phyloP scores from a whole-genome alignment of 1,139 yeast genomes.

The Kurtzmaniella natalensis region DNA sequence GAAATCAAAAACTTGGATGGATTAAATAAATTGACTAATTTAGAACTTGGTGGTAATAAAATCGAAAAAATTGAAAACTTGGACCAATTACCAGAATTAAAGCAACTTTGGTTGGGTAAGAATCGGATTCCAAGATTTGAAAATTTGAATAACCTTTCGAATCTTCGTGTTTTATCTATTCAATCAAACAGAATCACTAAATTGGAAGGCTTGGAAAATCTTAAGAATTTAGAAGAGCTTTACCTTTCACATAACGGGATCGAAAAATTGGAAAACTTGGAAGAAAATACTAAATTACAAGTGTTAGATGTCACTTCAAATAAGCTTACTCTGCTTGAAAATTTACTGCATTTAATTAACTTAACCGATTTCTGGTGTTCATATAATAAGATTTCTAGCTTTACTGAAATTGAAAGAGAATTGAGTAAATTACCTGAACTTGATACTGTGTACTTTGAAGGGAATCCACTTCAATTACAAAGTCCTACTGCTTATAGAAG shows the following conservation, averaged over 20 bases:
- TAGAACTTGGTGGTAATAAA: constrained; percentile 91
- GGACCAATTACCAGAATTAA: constrained; percentile 48
- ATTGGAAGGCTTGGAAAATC: constrained; percentile 74
- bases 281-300: constrained; percentile 59
- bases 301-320: constrained; percentile 84
- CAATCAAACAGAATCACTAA: constrained; percentile 81
- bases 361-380: constrained; percentile 96
- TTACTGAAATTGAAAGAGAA: constrained; percentile 64
- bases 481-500: constrained; percentile 82
- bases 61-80: constrained; percentile 63
- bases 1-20: constrained; percentile 65
- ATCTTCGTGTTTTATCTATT: constrained; percentile 74
- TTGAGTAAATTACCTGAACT: constrained; percentile 59
- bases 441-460: constrained; percentile 91
- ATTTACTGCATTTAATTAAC: constrained; percentile 57
- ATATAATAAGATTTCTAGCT: constrained; percentile 62
- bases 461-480: constrained; percentile 78
- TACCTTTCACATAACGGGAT: constrained; percentile 88
- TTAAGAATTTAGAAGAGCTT: constrained; percentile 74
- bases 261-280: constrained; percentile 71
- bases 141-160: constrained; percentile 56
- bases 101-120: constrained; percentile 91
- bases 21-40: constrained; percentile 55
- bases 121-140: constrained; percentile 67
- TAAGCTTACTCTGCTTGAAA: constrained; percentile 55